These are phyloP conservation scores for Metschnikowia vanudenii DNA, from an alignment of 805 yeast species.

Conservation along the genomic window DNA sequence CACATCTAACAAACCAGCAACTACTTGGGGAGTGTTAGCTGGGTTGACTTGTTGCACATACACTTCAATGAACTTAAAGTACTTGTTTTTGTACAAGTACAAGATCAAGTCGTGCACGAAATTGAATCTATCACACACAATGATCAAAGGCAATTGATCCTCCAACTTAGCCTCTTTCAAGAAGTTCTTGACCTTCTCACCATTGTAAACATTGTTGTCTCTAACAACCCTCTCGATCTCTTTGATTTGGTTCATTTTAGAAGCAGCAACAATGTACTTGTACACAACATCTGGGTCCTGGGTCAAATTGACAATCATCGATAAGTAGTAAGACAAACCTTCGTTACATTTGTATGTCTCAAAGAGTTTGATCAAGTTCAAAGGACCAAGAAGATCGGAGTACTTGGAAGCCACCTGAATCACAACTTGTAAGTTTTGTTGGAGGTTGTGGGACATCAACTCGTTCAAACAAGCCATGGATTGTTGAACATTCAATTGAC, in stretches of 20 bases:
- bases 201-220: constrained; percentile 90
- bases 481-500: constrained; percentile 92
- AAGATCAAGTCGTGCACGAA: constrained; percentile 92
- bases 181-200: constrained; percentile 96
- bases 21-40: constrained; percentile 90
- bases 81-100: constrained; percentile 92
- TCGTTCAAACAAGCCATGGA: constrained; percentile 83
- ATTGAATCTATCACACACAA: constrained; percentile 90
- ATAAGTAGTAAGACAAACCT: constrained; percentile 91
- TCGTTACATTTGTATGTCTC: constrained; percentile 91
- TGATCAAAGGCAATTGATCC: constrained; percentile 93
- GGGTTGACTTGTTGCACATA: constrained; percentile 98
- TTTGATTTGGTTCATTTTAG: constrained; percentile 81
- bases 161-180: constrained; percentile 90
- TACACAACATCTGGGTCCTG: constrained; percentile 94
- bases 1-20: constrained; percentile 94
- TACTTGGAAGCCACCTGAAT: constrained; percentile 96
- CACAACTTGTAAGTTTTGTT: constrained; percentile 86
- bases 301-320: constrained; percentile 88
- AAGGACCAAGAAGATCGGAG: constrained; percentile 88
- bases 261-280: constrained; percentile 94
- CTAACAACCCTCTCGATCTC: constrained; percentile 96
- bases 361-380: constrained; percentile 80
- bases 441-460: constrained; percentile 72
- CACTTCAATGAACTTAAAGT: constrained; percentile 94